Base-by-base conservation (phyloP, 441 rosid species). In the Adansonia grandidieri region DNA sequence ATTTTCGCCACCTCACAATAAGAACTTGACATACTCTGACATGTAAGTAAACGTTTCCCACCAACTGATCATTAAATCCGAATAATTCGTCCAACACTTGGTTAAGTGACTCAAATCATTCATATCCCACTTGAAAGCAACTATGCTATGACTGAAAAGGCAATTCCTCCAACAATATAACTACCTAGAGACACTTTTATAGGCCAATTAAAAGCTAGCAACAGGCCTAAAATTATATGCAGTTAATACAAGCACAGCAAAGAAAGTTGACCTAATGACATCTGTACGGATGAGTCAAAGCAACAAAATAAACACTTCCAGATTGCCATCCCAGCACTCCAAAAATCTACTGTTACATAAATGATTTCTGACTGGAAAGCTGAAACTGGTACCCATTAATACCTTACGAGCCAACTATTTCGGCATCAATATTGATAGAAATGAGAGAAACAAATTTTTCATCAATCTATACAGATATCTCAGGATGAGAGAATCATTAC, bases 401-500 rank as follows among this genome's bases (percentile, higher is more conserved):
- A 65, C 40, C 9, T 9, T 66, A 66, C 4, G n/a, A 66, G 8
- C 71, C 74, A 24, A 70, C 60, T 6, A 51, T 22, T 48, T 70
- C 3, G 22, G 22, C 58, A 50, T 40, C 48, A 19, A 37, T 15
- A 32, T 20, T 1, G 24, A 37, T 53, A n/a, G 15, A 71, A 71
- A 71, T 32, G 28, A 32, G 28, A 28, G 48, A 71, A 71, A 71
- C 75, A 32, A 53, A 32, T 1, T 71, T 53, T 57, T 40, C 65
- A 57, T 57, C 13, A 0, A 57, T 40, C 37, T 6, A 57, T 19
- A 56, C 14, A 3, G 62, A 17, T 51, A 51, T 74, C 65, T 69
- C 14, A 62, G 71, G 65, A 74, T 66, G 73, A 78, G 66, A 75
- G 73, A 79, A 47, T 45, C 77, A 75, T 85, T 92, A 96, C 99